These are phyloP conservation scores for Brassica hybrid DNA, from an alignment of 441 rosid species.

Conservation along the genomic window DNA sequence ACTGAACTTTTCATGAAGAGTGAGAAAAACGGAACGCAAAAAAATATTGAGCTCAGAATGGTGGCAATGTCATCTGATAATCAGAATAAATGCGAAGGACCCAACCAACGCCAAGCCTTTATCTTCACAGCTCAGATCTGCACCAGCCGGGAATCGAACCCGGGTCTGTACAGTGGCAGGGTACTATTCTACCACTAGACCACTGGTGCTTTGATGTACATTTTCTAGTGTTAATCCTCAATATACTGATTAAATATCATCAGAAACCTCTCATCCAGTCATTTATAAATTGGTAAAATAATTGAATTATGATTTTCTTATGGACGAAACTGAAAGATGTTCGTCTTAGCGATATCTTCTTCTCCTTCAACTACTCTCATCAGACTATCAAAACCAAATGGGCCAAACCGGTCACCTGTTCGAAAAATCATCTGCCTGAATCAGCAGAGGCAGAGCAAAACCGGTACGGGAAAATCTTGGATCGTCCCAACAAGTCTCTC, in stretches of 20 bases:
- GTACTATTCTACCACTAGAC: slow-evolving; percentile 98
- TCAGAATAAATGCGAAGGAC: not conserved
- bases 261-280: slow-evolving; percentile 22
- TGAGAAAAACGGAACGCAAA: not conserved
- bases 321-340: slow-evolving; percentile 33
- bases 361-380: slow-evolving; percentile 26
- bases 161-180: slow-evolving; percentile 98
- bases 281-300: too few relatives aligned
- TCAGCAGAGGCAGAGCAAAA: slow-evolving; percentile 35
- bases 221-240: too few relatives aligned
- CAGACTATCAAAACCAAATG: slow-evolving; percentile 15
- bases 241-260: too few relatives aligned
- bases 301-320: not conserved
- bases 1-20: not conserved
- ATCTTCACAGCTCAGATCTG: not conserved
- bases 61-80: not conserved
- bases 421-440: slow-evolving; percentile 17
- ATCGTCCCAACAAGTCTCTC: slow-evolving; percentile 54
- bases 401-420: slow-evolving; percentile 36
- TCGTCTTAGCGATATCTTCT: slow-evolving; percentile 27
- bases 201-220: slow-evolving; percentile 81
- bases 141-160: slow-evolving; percentile 81
- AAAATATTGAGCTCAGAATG: not conserved
- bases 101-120: too few relatives aligned
- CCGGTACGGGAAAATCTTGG: slow-evolving; percentile 52